Conservation (phyloP, 176 grass and related monocot species). For the Oryza nivara region DNA sequence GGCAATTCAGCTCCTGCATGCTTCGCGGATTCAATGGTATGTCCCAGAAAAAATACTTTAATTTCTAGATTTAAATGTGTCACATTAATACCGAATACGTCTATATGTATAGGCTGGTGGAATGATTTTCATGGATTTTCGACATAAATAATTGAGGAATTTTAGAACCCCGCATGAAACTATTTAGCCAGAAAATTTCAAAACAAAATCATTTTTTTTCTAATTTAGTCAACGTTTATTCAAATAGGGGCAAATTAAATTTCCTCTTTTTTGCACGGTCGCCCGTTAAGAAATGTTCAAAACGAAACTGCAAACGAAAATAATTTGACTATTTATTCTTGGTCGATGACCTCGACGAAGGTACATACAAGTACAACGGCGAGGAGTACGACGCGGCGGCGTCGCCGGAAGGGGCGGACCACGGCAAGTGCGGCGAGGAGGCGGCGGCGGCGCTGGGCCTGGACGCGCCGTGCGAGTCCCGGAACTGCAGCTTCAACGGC, state of each 20-base stretch:
- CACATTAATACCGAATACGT: no score
- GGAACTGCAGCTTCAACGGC: background rate
- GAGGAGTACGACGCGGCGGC: conserved; percentile 24
- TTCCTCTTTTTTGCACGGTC: no score
- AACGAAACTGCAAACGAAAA: background rate
- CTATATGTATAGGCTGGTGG: no score
- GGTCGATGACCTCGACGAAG: background rate
- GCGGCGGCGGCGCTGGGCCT: background rate
- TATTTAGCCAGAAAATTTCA: no score
- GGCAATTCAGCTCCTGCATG: conserved; percentile 44
- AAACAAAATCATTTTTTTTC: no score
- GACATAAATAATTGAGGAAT: no score
- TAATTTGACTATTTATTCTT: background rate
- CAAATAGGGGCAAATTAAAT: no score
- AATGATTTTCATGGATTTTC: no score
- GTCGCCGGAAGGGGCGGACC: background rate
- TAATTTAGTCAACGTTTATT: no score
- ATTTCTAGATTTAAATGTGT: no score
- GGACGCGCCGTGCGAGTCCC: background rate
- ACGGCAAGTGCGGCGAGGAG: background rate
- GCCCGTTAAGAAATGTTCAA: no score
- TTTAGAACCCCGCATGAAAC: no score
- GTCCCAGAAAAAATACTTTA: background rate
- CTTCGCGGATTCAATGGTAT: conserved; percentile 53
- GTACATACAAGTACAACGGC: conserved; percentile 26